Base-by-base conservation (phyloP, 2,329 filamentous ascomycete species). In the Xylariaceae sp. region DNA sequence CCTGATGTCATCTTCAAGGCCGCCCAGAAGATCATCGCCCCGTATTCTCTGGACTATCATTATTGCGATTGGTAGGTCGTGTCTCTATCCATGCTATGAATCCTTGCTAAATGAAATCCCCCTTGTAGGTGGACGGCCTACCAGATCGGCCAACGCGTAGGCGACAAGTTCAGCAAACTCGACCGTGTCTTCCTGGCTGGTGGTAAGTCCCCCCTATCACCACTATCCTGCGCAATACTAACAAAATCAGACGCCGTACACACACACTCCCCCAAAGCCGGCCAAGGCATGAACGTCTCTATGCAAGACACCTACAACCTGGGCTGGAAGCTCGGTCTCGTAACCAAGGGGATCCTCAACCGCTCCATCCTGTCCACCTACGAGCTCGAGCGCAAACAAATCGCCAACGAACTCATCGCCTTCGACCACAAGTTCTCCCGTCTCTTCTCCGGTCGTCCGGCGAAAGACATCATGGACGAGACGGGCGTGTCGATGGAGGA, bases 221-320 rank as follows among this genome's bases (percentile, higher is more conserved):
- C 4, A 4, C 35, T 15, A 17, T 1, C 8, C 35, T 9, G 5
- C 2, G 1, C 8, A 4, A 9, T 2, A n/a, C 9, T 63, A 9
- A 64, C 17, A 18, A n/a, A 9, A 23, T 2, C n/a, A 65, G 87
- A 90, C 68, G 86, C 87, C 39, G 87, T 85, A 61, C 87, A 90
- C 65, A 89, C 87, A 0, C 87, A 90, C 69, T 87, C 84, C 2
- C 87, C 87, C 3, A 89, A 89, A 72, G 86, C 86, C 1, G 87
- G 86, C 0, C 87, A 88, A 73, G 87, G 80, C 56, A 81, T 82
- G 79, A 91, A 91, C 71, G 80, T 79, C 5, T 79, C 78, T 7
- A 82, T 84, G 75, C 75, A 80, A 53, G 87, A 88, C 61, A 75
- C 81, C 4, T 81, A 88, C 67, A 90, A 88, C 66, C 70, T 85